Percentiles rank a stretch among this genome's conserved stretches.
Conservation (phyloP, 1,284 basidiomycete species). For the Ganoderma lingzhi region DNA sequence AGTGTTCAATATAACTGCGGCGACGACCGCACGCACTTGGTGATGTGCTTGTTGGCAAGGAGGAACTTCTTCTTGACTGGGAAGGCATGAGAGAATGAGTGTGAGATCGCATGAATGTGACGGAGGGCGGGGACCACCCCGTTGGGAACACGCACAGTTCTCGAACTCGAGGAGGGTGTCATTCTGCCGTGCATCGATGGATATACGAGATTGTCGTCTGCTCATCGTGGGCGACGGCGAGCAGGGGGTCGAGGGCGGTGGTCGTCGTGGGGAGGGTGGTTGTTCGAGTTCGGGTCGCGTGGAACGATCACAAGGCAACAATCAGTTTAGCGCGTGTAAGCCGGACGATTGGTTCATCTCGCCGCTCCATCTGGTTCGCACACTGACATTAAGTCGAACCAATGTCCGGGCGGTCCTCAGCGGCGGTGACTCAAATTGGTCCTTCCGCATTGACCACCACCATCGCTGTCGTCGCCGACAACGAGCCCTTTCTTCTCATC, state of each 20-base stretch:
- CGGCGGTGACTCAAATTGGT: slow-evolving; percentile 19
- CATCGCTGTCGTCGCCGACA: slow-evolving; percentile 27
- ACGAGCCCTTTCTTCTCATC: slow-evolving; percentile 50
- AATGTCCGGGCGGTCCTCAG: slow-evolving; percentile 5
- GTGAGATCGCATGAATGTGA: slow-evolving; percentile 30
- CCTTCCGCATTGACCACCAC: slow-evolving; percentile 25
- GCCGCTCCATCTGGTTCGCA: no score
- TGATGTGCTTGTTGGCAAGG: slow-evolving; percentile 88
- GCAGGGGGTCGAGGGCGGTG: slow-evolving; percentile 20
- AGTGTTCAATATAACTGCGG: slow-evolving; percentile 6
- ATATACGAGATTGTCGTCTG: slow-evolving; percentile 81
- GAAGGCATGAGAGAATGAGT: slow-evolving; percentile 24
- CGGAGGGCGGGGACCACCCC: slow-evolving; percentile 11
- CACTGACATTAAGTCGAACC: no score
- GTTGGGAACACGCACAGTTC: slow-evolving; percentile 64
- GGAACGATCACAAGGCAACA: no score
- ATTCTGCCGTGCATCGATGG: slow-evolving; percentile 71
- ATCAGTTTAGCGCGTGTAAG: slow-evolving; percentile 13
- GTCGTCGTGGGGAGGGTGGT: slow-evolving; percentile 13
- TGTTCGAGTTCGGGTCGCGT: no score
- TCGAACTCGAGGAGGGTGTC: slow-evolving; percentile 85
- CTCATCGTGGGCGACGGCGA: slow-evolving; percentile 63
- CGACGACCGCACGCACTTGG: slow-evolving; percentile 60
- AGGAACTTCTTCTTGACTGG: slow-evolving; percentile 91
- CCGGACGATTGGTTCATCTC: no score